Conservation (phyloP, 331 rosid genomes). For the Rosa hybrid region DNA sequence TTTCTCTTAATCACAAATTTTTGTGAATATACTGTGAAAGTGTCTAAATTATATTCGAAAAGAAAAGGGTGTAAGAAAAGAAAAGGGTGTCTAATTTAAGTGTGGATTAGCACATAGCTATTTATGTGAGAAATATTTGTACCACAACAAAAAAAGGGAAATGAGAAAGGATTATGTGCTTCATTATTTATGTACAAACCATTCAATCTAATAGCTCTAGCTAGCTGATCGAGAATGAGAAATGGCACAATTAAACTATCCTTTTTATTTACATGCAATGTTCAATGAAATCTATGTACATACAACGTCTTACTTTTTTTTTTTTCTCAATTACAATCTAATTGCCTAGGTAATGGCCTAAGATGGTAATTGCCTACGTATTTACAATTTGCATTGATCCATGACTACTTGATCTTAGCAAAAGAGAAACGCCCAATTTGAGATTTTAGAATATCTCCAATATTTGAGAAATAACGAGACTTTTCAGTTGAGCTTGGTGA, state of each 20-base stretch:
- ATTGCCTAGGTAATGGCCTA: background rate
- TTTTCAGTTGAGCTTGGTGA: conserved; percentile 25
- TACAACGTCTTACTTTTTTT: background rate
- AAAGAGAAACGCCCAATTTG: conserved; percentile 48
- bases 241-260: background rate
- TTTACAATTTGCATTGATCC: background rate
- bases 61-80: background rate
- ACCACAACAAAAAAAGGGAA: background rate
- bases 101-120: background rate
- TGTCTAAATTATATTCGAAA: background rate
- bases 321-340: background rate
- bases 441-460: conserved; percentile 50
- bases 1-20: background rate
- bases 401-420: conserved; percentile 30
- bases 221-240: conserved; percentile 1
- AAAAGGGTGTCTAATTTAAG: background rate
- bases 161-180: background rate
- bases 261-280: background rate
- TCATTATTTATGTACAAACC: background rate
- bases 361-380: conserved; percentile 1
- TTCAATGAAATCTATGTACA: background rate
- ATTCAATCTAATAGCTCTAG: background rate
- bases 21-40: background rate
- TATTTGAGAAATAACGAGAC: conserved; percentile 32
- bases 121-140: background rate